phyloP scores from a whole-genome alignment of 2,329 filamentous ascomycete genomes.

The Triangularia setosa region DNA sequence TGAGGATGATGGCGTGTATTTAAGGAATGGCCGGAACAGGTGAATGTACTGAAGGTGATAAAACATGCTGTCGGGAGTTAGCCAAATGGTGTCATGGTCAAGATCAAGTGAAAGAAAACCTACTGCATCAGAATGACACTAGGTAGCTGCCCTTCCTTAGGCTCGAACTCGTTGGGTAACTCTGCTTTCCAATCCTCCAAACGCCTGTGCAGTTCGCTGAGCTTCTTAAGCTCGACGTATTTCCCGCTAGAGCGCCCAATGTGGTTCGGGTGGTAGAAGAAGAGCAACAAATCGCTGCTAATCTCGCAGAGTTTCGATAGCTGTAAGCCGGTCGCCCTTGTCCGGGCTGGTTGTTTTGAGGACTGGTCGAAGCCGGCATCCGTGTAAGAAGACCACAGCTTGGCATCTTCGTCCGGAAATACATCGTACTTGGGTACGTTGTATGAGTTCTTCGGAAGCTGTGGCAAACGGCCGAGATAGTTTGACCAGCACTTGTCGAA shows the following conservation, averaged over 20 bases:
- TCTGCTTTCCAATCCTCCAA: slow-evolving; percentile 86
- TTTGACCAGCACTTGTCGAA: slow-evolving; percentile 99
- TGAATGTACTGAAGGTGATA: slow-evolving; percentile 95
- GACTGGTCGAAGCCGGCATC: slow-evolving; percentile 73
- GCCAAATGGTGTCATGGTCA: not conserved
- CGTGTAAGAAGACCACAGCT: slow-evolving; percentile 83
- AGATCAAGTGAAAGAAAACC: slow-evolving; percentile 36
- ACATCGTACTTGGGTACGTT: slow-evolving; percentile 88
- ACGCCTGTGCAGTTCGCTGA: slow-evolving; percentile 85
- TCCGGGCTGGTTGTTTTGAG: slow-evolving; percentile 75
- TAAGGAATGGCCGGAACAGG: slow-evolving; percentile 90
- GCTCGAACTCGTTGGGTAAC: slow-evolving; percentile 80
- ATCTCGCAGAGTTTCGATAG: slow-evolving; percentile 86
- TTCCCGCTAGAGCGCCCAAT: slow-evolving; percentile 65
- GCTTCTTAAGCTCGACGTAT: slow-evolving; percentile 80
- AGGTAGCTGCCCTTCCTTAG: slow-evolving; percentile 82
- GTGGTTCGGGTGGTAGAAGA: slow-evolving; percentile 82
- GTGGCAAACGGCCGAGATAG: slow-evolving; percentile 86
- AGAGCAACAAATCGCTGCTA: slow-evolving; percentile 80
- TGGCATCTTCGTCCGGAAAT: slow-evolving; percentile 81
- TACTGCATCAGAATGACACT: slow-evolving; percentile 81
- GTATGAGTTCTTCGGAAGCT: slow-evolving; percentile 73
- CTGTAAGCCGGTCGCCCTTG: slow-evolving; percentile 75
- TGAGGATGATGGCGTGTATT: slow-evolving; percentile 76
- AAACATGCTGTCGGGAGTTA: slow-evolving; percentile 70